Conservation (phyloP, 805 yeast species). For the Tetrapisispora fleetii region DNA sequence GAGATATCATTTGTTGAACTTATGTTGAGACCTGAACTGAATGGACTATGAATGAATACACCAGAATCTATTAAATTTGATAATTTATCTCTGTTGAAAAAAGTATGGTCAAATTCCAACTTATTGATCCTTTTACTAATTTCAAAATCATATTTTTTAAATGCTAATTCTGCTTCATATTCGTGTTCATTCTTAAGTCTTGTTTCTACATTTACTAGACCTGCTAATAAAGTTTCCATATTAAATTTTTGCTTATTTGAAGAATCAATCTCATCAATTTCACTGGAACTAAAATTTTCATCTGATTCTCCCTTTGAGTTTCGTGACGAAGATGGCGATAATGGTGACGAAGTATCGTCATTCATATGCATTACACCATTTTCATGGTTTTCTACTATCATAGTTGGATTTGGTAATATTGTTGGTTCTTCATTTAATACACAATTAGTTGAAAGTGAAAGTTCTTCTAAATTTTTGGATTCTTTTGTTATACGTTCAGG, state of each 20-base stretch:
- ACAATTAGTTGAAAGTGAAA: background rate
- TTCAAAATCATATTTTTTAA: background rate
- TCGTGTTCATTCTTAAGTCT: background rate
- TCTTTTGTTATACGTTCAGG: too few relatives aligned
- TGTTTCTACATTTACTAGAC: background rate
- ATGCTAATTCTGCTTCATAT: background rate
- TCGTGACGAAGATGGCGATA: background rate
- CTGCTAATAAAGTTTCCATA: background rate
- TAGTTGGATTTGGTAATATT: background rate
- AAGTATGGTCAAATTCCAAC: slow-evolving; percentile 3
- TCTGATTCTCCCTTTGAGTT: background rate
- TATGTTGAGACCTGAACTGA: slow-evolving; percentile 7
- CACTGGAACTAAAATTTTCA: background rate
- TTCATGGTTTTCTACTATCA: background rate
- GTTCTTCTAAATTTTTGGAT: background rate
- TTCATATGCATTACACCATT: background rate
- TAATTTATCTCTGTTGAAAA: slow-evolving; percentile 7
- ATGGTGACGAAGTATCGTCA: background rate
- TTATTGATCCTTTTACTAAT: background rate
- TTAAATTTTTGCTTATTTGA: background rate
- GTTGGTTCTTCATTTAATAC: background rate
- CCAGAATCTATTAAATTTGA: slow-evolving; percentile 14
- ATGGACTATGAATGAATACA: slow-evolving; percentile 14
- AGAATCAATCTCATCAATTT: background rate
- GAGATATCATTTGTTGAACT: slow-evolving; percentile 27